Conservation (phyloP, 2,329 filamentous ascomycete species). For the Trichophaea hybrida region DNA sequence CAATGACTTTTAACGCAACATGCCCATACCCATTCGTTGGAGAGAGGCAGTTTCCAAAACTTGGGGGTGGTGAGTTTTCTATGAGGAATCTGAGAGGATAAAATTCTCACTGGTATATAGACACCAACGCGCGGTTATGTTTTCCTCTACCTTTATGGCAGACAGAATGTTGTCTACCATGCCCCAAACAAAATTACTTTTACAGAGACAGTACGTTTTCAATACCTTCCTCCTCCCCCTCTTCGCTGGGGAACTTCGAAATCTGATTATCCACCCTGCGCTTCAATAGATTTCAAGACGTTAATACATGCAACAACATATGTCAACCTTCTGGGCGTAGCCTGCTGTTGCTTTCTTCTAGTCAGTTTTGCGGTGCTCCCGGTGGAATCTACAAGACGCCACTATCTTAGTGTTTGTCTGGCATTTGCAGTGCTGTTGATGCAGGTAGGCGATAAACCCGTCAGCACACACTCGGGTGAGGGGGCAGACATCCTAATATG, state of each 20-base stretch:
- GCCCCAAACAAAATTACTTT: slow-evolving; percentile 68
- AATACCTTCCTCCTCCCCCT: neutral
- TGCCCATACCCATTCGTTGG: slow-evolving; percentile 61
- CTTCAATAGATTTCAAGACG: slow-evolving; percentile 38
- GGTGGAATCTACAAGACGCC: slow-evolving; percentile 74
- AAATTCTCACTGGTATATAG: slow-evolving; percentile 31
- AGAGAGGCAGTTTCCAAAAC: slow-evolving; percentile 42
- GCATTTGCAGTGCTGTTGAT: slow-evolving; percentile 62
- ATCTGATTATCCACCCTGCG: slow-evolving; percentile 35
- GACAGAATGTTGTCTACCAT: slow-evolving; percentile 72
- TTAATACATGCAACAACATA: slow-evolving; percentile 60
- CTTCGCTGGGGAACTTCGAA: slow-evolving; percentile 4
- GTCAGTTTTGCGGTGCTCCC: slow-evolving; percentile 68
- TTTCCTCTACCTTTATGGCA: slow-evolving; percentile 30
- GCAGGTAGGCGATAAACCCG: slow-evolving; percentile 45
- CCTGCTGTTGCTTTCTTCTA: slow-evolving; percentile 61
- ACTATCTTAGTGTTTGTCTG: slow-evolving; percentile 84
- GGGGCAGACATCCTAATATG: slow-evolving; percentile 7
- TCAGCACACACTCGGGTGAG: neutral
- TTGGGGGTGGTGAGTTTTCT: slow-evolving; percentile 50
- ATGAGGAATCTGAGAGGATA: slow-evolving; percentile 14
- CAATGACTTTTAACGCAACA: slow-evolving; percentile 8
- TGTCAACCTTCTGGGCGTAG: slow-evolving; percentile 60
- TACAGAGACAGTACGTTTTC: slow-evolving; percentile 41
- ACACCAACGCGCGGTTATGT: slow-evolving; percentile 43